These are phyloP conservation scores for Cystobasidium onofrii DNA, from an alignment of 768 basidiomycete genomes.

Conservation along the genomic window DNA sequence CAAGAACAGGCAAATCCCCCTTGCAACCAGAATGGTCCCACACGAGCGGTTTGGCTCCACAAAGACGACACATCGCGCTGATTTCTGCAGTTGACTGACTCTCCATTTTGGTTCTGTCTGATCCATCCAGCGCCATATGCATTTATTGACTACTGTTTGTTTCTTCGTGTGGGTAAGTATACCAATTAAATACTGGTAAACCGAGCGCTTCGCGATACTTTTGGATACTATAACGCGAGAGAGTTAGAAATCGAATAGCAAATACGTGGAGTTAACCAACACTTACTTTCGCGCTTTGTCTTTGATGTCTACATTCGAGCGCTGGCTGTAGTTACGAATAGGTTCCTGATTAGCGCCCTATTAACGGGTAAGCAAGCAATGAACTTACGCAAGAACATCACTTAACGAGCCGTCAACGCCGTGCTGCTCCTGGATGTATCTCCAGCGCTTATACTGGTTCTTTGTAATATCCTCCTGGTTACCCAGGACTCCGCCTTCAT, in stretches of 20 bases:
- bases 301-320: not conserved
- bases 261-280: not conserved
- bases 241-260: not conserved
- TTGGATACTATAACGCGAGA: not conserved
- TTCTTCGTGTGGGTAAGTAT: not conserved
- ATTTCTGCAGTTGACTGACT: too few species aligned
- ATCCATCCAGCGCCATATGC: too few species aligned
- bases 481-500: not conserved
- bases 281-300: slow-evolving; percentile 4
- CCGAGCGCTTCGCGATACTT: not conserved
- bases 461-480: not conserved
- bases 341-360: not conserved
- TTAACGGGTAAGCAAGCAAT: not conserved
- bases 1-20: too few species aligned
- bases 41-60: too few species aligned
- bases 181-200: not conserved
- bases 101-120: too few species aligned
- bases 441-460: not conserved
- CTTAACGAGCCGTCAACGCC: not conserved
- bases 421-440: not conserved
- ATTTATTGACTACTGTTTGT: too few species aligned
- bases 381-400: not conserved
- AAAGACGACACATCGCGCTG: too few species aligned
- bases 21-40: too few species aligned
- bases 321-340: not conserved